These are phyloP conservation scores for Hydnomerulius pinastri DNA, from an alignment of 768 basidiomycete genomes.

Conservation along the genomic window DNA sequence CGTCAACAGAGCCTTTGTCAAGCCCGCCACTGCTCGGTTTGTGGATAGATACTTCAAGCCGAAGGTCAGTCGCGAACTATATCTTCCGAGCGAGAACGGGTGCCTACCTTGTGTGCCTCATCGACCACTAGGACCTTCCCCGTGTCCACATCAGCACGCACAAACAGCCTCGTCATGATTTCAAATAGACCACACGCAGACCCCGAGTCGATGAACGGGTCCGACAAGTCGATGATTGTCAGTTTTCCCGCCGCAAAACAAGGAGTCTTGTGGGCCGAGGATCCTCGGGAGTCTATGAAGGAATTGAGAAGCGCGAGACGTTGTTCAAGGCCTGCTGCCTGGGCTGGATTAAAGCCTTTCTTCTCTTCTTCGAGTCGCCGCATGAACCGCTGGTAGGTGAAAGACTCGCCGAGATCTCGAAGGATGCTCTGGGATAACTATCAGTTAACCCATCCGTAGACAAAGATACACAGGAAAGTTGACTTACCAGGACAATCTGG, in stretches of 20 bases:
- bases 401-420: constrained; percentile 62
- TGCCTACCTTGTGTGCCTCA: constrained; percentile 70
- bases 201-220: constrained; percentile 68
- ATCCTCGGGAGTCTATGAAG: constrained; percentile 45
- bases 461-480: not conserved
- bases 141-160: constrained; percentile 56
- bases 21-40: constrained; percentile 45
- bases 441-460: constrained; percentile 7
- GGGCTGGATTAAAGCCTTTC: constrained; percentile 55
- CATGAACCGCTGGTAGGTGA: constrained; percentile 53
- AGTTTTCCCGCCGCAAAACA: constrained; percentile 60
- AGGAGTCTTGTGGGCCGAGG: constrained; percentile 4
- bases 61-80: not conserved
- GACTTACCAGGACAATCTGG: constrained; percentile 63
- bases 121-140: constrained; percentile 75
- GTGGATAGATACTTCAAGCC: constrained; percentile 65
- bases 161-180: constrained; percentile 64
- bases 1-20: constrained; percentile 58
- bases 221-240: constrained; percentile 71
- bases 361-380: constrained; percentile 46
- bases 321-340: constrained; percentile 59
- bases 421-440: constrained; percentile 65
- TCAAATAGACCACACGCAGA: constrained; percentile 74
- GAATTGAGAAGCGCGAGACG: constrained; percentile 61
- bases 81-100: not conserved